Evolutionary conservation across 2,329 filamentous ascomycete species (phyloP).

Genomic region (Penicillium sp.): DNA sequence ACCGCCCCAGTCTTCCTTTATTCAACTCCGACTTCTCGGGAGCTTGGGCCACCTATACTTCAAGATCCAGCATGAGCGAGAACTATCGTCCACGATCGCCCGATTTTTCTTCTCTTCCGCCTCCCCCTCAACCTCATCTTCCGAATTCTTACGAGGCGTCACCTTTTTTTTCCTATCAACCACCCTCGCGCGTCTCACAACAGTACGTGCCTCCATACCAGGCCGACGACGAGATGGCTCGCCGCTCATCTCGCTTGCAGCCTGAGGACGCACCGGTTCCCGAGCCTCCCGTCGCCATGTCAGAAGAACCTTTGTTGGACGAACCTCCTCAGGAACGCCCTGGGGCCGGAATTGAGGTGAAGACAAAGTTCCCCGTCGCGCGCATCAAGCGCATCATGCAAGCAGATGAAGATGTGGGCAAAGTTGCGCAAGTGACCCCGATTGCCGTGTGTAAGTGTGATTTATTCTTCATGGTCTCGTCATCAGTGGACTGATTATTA

Average conservation of each 20-base stretch:
- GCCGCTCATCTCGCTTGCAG: conserved; percentile 37
- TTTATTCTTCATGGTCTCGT: too few species aligned
- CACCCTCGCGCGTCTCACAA: conserved; percentile 28
- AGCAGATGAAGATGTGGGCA: conserved; percentile 95
- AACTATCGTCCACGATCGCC: conserved; percentile 47
- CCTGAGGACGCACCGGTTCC: conserved; percentile 27
- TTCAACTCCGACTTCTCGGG: conserved; percentile 7
- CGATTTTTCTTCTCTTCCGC: conserved; percentile 47
- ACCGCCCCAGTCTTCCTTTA: conserved; percentile 15
- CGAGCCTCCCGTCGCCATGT: conserved; percentile 14
- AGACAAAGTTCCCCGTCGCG: conserved; percentile 93
- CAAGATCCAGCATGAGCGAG: conserved; percentile 39
- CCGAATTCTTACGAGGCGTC: conserved; percentile 45
- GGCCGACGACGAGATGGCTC: conserved; percentile 37
- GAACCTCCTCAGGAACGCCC: conserved; percentile 24
- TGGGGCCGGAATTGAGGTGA: conserved; percentile 63
- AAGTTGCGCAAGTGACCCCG: conserved; percentile 94
- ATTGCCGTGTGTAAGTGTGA: conserved; percentile 71
- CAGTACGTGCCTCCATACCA: conserved; percentile 35
- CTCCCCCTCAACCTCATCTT: conserved; percentile 37
- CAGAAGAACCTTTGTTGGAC: conserved; percentile 21
- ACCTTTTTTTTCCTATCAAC: conserved; percentile 40
- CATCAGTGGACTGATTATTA: neutral
- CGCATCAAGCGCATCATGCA: conserved; percentile 99
- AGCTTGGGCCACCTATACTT: conserved; percentile 16